Percentiles rank a stretch among this genome's conserved stretches.
phyloP scores from a whole-genome alignment of 106 monocot species.

The Xerophyta viscosa region DNA sequence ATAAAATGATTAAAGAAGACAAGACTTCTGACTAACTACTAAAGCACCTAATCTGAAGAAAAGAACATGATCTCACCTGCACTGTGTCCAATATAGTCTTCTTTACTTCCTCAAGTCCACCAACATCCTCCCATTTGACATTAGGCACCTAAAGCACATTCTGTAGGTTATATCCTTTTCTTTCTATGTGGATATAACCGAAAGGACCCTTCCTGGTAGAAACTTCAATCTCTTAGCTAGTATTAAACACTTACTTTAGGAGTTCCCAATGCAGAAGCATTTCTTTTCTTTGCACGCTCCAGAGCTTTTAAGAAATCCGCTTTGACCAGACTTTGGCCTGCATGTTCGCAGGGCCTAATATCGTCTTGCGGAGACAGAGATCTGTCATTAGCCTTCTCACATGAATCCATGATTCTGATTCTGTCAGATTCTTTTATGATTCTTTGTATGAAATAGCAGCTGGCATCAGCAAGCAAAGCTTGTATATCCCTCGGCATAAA shows the following conservation, averaged over 20 bases:
- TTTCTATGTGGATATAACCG: background rate
- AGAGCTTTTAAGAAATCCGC: constrained; percentile 69
- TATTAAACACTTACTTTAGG: constrained; percentile 65
- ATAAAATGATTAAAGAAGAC: too few relatives aligned
- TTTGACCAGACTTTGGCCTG: constrained; percentile 15
- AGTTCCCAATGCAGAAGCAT: constrained; percentile 78
- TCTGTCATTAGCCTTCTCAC: constrained; percentile 5
- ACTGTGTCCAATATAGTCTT: constrained; percentile 87
- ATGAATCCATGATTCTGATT: constrained; percentile 3
- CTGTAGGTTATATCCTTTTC: background rate
- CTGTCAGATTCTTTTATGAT: constrained; percentile 10
- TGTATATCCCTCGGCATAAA: constrained; percentile 82
- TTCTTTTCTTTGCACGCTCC: constrained; percentile 85
- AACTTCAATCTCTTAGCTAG: background rate
- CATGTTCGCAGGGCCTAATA: constrained; percentile 1
- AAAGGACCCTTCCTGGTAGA: too few relatives aligned
- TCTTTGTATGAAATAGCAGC: constrained; percentile 45
- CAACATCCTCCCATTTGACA: constrained; percentile 99
- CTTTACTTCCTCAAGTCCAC: constrained; percentile 99
- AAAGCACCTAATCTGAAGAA: too few relatives aligned
- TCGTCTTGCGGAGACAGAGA: constrained; percentile 7
- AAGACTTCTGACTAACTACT: too few relatives aligned
- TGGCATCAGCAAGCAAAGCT: constrained; percentile 83
- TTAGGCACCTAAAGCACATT: constrained; percentile 67
- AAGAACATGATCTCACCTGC: constrained; percentile 45